Evolutionary conservation across 1,284 basidiomycete genomes (phyloP).

Genomic region (Athelia psychrophila): DNA sequence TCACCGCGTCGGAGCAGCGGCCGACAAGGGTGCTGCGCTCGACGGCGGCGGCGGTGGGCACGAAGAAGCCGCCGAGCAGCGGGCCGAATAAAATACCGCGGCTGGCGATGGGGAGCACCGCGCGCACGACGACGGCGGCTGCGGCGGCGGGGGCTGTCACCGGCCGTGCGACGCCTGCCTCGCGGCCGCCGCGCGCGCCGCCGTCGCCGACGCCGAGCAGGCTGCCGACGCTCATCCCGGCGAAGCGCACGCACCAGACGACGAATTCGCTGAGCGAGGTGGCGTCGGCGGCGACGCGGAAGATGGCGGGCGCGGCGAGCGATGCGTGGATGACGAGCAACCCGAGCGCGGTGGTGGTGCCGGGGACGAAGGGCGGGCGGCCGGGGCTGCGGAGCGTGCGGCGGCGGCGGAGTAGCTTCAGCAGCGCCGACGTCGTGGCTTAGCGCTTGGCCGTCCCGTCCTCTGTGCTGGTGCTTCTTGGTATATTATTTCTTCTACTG

Average conservation of each 20-base stretch:
- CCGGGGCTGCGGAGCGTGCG: constrained; percentile 69
- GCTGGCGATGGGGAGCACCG: constrained; percentile 53
- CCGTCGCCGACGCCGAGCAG: constrained; percentile 69
- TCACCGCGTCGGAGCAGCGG: constrained; percentile 63
- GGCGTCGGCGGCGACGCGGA: constrained; percentile 35
- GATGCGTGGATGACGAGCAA: constrained; percentile 76
- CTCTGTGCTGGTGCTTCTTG: constrained; percentile 2
- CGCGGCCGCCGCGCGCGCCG: constrained; percentile 26
- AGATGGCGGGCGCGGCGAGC: constrained; percentile 33
- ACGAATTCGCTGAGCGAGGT: constrained; percentile 51
- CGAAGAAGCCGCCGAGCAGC: constrained; percentile 34
- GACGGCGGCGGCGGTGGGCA: constrained; percentile 49
- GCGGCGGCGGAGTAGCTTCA: constrained; percentile 78
- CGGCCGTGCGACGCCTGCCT: constrained; percentile 31
- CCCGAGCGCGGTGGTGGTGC: constrained; percentile 62
- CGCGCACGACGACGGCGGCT: constrained; percentile 36
- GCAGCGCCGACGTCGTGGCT: constrained; percentile 75
- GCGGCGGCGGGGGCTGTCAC: constrained; percentile 45
- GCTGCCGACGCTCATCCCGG: constrained; percentile 61
- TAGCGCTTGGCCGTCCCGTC: constrained; percentile 29
- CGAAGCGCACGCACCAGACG: constrained; percentile 52
- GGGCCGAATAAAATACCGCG: constrained; percentile 76
- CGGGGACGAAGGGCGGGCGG: constrained; percentile 63
- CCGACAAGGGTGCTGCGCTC: constrained; percentile 72
- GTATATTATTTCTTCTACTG: constrained; percentile 7